phyloP scores from a whole-genome alignment of 768 basidiomycete species.

The Chalciporus sphaerocephalus region DNA sequence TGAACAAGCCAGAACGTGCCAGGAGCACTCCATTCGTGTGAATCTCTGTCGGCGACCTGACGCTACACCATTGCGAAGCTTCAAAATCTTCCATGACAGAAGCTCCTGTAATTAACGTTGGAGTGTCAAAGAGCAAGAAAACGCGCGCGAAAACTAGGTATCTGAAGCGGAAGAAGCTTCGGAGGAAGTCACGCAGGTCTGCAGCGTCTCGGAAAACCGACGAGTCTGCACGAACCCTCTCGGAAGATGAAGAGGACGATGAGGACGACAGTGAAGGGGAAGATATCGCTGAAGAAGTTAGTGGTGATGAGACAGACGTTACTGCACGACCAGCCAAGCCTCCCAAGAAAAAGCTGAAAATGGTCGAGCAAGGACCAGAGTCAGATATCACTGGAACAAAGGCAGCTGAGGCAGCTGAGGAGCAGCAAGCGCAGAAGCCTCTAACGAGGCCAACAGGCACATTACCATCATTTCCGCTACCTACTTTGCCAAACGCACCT shows the following conservation, averaged over 20 bases:
- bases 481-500: slow-evolving; percentile 62
- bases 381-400: slow-evolving; percentile 6
- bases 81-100: slow-evolving; percentile 8
- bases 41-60: neutral
- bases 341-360: slow-evolving; percentile 45
- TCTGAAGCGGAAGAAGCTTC: slow-evolving; percentile 64
- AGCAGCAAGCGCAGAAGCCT: slow-evolving; percentile 5
- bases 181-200: slow-evolving; percentile 49
- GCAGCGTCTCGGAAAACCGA: slow-evolving; percentile 26
- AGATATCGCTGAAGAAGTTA: slow-evolving; percentile 18
- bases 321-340: slow-evolving; percentile 19
- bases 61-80: neutral
- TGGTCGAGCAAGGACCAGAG: slow-evolving; percentile 25
- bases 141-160: slow-evolving; percentile 73
- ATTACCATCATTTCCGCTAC: slow-evolving; percentile 68
- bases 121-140: slow-evolving; percentile 33
- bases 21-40: neutral
- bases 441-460: slow-evolving; percentile 25
- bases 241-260: slow-evolving; percentile 24
- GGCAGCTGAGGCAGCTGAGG: neutral
- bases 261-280: slow-evolving; percentile 14
- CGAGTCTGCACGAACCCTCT: slow-evolving; percentile 13
- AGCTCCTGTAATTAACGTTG: slow-evolving; percentile 1
- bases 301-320: slow-evolving; percentile 3
- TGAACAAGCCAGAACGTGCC: too few species aligned